A percentile compares a stretch with the other conserved stretches of the same genome.
Evolutionary conservation across 2,329 filamentous ascomycete species (phyloP).

Genomic region (Podosphaera xanthii): DNA sequence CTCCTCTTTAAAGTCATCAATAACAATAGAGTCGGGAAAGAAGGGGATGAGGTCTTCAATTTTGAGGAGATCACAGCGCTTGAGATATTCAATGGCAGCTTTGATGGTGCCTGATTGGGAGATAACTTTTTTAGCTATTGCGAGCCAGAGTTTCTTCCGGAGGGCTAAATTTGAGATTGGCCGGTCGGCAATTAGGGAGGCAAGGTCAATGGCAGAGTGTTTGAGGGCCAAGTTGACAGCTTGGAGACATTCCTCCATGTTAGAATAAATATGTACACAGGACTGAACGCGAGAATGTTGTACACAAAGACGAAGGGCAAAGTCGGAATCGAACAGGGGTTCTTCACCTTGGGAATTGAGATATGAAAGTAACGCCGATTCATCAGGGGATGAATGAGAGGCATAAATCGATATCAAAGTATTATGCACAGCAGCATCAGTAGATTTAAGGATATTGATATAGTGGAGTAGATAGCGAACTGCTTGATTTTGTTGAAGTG

Average conservation of each 20-base stretch:
- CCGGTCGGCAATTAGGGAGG: constrained; percentile 69
- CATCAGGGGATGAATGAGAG: constrained; percentile 59
- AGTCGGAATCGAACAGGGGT: constrained; percentile 80
- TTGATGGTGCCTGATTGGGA: constrained; percentile 71
- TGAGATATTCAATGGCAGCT: constrained; percentile 78
- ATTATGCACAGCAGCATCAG: constrained; percentile 79
- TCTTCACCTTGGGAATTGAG: constrained; percentile 76
- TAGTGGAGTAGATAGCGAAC: constrained; percentile 83
- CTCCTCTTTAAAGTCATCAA: constrained; percentile 97
- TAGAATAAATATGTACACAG: constrained; percentile 91
- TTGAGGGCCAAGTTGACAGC: constrained; percentile 83
- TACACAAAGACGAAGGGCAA: constrained; percentile 85
- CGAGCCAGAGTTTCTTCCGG: constrained; percentile 86
- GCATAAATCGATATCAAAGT: constrained; percentile 93
- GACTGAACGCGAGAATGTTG: constrained; percentile 81
- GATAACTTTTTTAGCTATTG: constrained; percentile 86
- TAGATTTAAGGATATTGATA: constrained; percentile 63
- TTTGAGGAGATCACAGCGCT: constrained; percentile 69
- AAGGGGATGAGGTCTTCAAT: constrained; percentile 97
- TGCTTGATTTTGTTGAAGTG: constrained; percentile 64
- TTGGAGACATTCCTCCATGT: constrained; percentile 84
- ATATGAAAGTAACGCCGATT: constrained; percentile 68
- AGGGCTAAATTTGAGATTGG: constrained; percentile 57
- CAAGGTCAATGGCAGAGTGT: constrained; percentile 74
- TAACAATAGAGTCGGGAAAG: constrained; percentile 95